Conservation (phyloP, 2,329 filamentous ascomycete genomes). For the Laburnicola sp. region DNA sequence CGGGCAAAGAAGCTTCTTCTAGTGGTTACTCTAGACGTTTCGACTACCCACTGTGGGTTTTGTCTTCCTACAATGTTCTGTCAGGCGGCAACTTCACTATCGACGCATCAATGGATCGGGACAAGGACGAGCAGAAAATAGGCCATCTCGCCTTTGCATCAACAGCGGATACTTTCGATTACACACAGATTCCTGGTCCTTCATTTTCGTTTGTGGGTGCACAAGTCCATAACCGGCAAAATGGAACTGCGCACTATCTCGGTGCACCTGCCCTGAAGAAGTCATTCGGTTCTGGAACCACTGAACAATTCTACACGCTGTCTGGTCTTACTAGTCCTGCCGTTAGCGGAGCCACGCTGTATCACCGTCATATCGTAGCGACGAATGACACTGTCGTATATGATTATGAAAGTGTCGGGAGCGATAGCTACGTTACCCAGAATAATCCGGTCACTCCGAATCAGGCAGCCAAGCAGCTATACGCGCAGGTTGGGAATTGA, state of each 20-base stretch:
- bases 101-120: constrained; percentile 53
- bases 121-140: constrained; percentile 52
- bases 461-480: constrained; percentile 21
- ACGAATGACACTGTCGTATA: constrained; percentile 57
- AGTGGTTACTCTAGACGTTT: constrained; percentile 51
- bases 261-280: constrained; percentile 50
- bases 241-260: constrained; percentile 62
- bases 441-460: constrained; percentile 12
- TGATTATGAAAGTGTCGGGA: constrained; percentile 50
- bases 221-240: constrained; percentile 56
- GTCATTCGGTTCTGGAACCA: constrained; percentile 59
- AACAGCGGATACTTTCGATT: constrained; percentile 61
- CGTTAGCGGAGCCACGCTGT: constrained; percentile 50
- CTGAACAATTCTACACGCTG: constrained; percentile 61
- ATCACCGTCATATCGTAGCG: constrained; percentile 60
- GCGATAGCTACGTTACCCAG: constrained; percentile 13
- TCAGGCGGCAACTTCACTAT: constrained; percentile 50
- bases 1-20: constrained; percentile 51
- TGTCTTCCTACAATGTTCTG: constrained; percentile 54
- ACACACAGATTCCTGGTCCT: constrained; percentile 24
- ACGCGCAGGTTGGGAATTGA: constrained; percentile 27
- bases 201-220: constrained; percentile 42
- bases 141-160: constrained; percentile 60
- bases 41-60: constrained; percentile 64
- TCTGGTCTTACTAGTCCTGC: constrained; percentile 45